Evolutionary conservation across 2,329 filamentous ascomycete species (phyloP), one percentile per base, ranked within the genome.

Genomic region (Plectosphaerella plurivora): DNA sequence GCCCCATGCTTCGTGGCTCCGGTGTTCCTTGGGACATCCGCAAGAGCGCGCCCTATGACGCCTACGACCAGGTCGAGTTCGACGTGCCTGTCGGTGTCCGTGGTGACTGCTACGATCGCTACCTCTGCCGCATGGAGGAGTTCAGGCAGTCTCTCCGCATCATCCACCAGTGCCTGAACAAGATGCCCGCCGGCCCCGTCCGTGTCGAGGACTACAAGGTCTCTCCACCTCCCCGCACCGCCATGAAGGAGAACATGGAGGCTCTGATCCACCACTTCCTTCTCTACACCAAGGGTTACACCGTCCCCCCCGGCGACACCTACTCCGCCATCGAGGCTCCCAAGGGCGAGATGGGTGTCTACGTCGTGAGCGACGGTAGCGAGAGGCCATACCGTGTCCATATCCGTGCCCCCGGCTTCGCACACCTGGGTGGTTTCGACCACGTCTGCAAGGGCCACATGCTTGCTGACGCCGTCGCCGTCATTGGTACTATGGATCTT

Each of bases 161-260:
- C 73, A 97, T 99, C 68, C 87, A 96, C 80, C 95, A 99, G 75
- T 99, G 95, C 73, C 77, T 99, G 63, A 97, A 99, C 82, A 91
- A 99, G 79, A 99, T 99, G 90, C 93, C 95, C 47, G 82, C 89
- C 47, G 94, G 94, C 25, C 94, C 94, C 50, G 83, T 97, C 68
- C 89, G 93, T 61, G 91, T 97, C 42, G 94, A 99, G 75, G 94
- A 99, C 74, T 99, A 97, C 85, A 99, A 99, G 84, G 84, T 99
- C 65, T 88, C 90, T 3, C 94, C 94, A 20, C 94, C 94, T 57
- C 95, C 94, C n/a, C 87, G 94, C 66, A 81, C 90, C 45, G 94
- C 94, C 66, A 99, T 99, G 94, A 99, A 99, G 83, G 94, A 99
- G 84, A 99, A 99, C 79, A 99, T 99, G 95, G 94, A 99, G 77